These are phyloP conservation scores for Psilocybe tampanensis DNA, from an alignment of 768 basidiomycete genomes.

Conservation along the genomic window DNA sequence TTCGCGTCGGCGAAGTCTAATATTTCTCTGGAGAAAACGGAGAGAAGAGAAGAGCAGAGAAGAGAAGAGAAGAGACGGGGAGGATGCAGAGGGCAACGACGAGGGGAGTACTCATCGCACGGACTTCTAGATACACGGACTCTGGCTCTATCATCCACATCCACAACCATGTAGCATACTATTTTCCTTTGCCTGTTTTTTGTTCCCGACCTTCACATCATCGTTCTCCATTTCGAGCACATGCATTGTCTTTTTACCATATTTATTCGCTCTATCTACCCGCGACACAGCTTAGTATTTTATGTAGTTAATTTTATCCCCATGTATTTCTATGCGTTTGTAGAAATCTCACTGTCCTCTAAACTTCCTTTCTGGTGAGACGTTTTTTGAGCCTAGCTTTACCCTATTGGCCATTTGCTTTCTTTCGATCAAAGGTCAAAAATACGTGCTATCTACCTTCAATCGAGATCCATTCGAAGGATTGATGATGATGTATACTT, in stretches of 20 bases:
- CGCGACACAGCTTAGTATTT: conserved; percentile 9
- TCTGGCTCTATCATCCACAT: conserved; percentile 11
- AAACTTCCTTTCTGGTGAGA: too few species aligned
- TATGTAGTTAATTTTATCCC: conserved; percentile 23
- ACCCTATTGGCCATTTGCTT: too few species aligned
- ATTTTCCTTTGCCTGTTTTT: conserved; percentile 5
- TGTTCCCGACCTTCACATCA: background rate
- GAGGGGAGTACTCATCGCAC: background rate
- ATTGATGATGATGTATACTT: background rate
- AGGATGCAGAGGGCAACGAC: background rate
- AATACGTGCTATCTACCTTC: too few species aligned
- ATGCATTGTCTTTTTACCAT: conserved; percentile 16
- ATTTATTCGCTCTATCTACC: conserved; percentile 13
- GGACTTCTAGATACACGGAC: conserved; percentile 2
- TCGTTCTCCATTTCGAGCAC: background rate
- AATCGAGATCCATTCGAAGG: too few species aligned
- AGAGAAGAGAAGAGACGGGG: background rate
- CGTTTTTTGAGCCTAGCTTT: too few species aligned
- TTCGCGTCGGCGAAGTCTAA: conserved; percentile 23
- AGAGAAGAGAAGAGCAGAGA: background rate
- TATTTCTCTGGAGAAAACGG: conserved; percentile 11
- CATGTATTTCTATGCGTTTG: conserved; percentile 19
- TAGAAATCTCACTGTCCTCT: background rate
- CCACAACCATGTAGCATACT: conserved; percentile 23
- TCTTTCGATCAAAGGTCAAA: too few species aligned